These are phyloP conservation scores for Paecilomyces fulvus DNA, from an alignment of 2,329 filamentous ascomycete genomes.

Conservation along the genomic window DNA sequence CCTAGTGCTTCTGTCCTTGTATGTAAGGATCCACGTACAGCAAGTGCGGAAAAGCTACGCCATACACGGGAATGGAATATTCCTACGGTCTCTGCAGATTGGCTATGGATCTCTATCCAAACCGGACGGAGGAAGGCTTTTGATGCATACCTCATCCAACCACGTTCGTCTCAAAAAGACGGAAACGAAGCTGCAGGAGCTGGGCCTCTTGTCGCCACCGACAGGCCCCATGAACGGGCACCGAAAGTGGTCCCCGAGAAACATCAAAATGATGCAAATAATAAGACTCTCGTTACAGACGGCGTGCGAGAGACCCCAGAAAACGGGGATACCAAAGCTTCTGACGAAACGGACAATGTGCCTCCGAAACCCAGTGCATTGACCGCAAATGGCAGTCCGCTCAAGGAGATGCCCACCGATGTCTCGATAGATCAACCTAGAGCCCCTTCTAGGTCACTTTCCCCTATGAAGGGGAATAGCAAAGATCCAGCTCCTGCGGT, in stretches of 20 bases:
- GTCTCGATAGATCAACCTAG: neutral
- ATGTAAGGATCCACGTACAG: constrained; percentile 48
- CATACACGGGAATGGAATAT: constrained; percentile 68
- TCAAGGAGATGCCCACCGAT: neutral
- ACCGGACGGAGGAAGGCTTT: constrained; percentile 41
- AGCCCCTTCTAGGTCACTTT: neutral
- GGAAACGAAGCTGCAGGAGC: constrained; percentile 5
- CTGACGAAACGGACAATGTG: neutral
- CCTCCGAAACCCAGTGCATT: neutral
- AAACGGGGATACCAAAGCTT: neutral
- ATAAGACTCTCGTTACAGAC: neutral
- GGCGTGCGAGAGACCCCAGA: neutral
- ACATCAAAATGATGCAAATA: neutral
- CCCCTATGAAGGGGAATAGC: neutral
- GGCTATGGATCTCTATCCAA: constrained; percentile 76
- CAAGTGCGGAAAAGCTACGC: constrained; percentile 65
- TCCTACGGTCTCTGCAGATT: constrained; percentile 70
- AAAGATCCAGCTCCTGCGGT: neutral
- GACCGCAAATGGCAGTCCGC: neutral
- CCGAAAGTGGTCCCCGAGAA: neutral
- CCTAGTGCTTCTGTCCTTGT: constrained; percentile 66
- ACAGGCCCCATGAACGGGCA: neutral
- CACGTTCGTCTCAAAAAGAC: constrained; percentile 14
- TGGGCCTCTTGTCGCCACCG: neutral
- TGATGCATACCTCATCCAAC: constrained; percentile 35